These are phyloP conservation scores for Cercospora sesami DNA, from an alignment of 2,329 filamentous ascomycete species.

Conservation along the genomic window DNA sequence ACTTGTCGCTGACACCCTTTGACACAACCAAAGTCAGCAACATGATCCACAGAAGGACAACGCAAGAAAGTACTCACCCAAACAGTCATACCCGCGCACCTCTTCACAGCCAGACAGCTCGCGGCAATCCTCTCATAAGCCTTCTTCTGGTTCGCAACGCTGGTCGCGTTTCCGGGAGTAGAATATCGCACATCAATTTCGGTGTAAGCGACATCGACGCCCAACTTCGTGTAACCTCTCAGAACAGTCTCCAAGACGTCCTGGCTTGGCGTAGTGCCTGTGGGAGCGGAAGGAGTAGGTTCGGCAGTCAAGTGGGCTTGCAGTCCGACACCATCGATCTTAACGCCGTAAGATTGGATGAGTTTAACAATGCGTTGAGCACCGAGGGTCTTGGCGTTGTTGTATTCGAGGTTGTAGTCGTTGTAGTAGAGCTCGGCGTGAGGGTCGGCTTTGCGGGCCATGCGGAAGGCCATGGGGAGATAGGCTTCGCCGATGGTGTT, in stretches of 20 bases:
- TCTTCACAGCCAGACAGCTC: constrained; percentile 41
- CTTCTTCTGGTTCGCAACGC: constrained; percentile 48
- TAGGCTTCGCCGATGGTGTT: constrained; percentile 34
- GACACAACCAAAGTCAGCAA: background rate
- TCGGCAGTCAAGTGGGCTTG: constrained; percentile 56
- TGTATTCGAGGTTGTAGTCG: constrained; percentile 36
- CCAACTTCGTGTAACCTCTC: constrained; percentile 52
- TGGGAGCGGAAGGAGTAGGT: constrained; percentile 29
- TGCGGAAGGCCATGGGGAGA: constrained; percentile 33
- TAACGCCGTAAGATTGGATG: constrained; percentile 32
- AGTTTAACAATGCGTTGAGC: constrained; percentile 31
- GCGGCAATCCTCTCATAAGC: constrained; percentile 44
- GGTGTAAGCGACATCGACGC: constrained; percentile 61
- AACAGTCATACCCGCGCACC: constrained; percentile 48
- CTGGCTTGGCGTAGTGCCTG: constrained; percentile 19
- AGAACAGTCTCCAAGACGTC: constrained; percentile 46
- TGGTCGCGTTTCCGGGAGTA: constrained; percentile 32
- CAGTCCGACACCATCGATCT: constrained; percentile 48
- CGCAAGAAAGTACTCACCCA: constrained; percentile 51
- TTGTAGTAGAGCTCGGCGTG: constrained; percentile 36
- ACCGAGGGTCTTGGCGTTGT: constrained; percentile 29
- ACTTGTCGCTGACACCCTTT: constrained; percentile 44
- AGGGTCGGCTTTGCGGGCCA: constrained; percentile 28
- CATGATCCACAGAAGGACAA: too few species aligned
- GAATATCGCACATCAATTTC: constrained; percentile 61